phyloP scores from a whole-genome alignment of 768 basidiomycete species.

The Macrocybe gigantea region DNA sequence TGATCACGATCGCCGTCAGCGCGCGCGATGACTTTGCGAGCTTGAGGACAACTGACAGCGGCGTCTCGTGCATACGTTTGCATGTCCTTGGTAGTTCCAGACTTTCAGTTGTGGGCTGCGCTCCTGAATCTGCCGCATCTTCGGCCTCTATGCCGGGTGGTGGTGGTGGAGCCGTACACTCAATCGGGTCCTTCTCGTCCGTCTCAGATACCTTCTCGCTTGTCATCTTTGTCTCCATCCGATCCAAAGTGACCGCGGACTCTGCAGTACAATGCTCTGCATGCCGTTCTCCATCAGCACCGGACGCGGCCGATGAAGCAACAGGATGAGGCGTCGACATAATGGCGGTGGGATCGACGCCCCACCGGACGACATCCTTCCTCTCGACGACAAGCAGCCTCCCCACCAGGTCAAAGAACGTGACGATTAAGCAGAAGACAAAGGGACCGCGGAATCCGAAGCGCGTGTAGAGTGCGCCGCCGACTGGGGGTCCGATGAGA shows the following conservation, averaged over 20 bases:
- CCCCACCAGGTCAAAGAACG: conserved; percentile 44
- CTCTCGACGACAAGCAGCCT: conserved; percentile 55
- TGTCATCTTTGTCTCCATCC: no score
- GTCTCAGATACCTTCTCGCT: no score
- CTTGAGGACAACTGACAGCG: conserved; percentile 33
- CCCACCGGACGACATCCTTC: conserved; percentile 43
- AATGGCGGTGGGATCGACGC: conserved; percentile 29
- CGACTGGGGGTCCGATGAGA: conserved; percentile 53
- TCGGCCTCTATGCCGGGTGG: not conserved
- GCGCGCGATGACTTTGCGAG: conserved; percentile 46
- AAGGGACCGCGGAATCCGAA: conserved; percentile 62
- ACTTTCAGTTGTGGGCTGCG: no score
- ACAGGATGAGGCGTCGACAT: no score
- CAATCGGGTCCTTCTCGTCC: no score
- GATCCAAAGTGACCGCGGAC: no score
- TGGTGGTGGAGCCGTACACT: not conserved
- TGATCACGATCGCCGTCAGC: conserved; percentile 34
- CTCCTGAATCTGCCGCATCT: no score
- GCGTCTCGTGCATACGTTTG: conserved; percentile 9
- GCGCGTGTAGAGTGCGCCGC: conserved; percentile 44
- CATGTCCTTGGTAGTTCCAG: no score
- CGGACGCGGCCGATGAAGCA: no score
- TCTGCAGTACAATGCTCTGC: no score
- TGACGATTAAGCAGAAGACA: conserved; percentile 41
- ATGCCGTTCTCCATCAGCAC: no score